phyloP scores from a whole-genome alignment of 2,329 filamentous ascomycete species.

The Verticillium nubilum region DNA sequence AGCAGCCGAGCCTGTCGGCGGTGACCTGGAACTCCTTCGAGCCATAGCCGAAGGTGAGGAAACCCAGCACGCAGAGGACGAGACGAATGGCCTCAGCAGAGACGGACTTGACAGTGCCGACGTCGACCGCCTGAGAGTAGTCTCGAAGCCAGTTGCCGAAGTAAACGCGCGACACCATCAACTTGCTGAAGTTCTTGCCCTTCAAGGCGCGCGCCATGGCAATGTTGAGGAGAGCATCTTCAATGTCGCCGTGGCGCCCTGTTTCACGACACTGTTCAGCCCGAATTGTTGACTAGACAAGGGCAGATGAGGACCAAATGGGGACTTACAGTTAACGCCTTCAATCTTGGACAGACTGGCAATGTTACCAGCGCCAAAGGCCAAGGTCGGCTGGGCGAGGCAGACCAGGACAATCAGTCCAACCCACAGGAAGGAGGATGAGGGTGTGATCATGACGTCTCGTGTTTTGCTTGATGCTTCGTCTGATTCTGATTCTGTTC shows the following conservation, averaged over 20 bases:
- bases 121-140: constrained; percentile 91
- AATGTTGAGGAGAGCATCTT: constrained; percentile 78
- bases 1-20: constrained; percentile 70
- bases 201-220: constrained; percentile 47
- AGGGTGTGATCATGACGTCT: constrained; percentile 40
- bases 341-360: constrained; percentile 74
- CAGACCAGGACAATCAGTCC: constrained; percentile 57
- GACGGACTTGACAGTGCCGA: constrained; percentile 86
- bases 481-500: neutral
- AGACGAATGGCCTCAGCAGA: constrained; percentile 88
- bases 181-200: constrained; percentile 79
- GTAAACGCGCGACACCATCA: constrained; percentile 84
- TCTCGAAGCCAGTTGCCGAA: constrained; percentile 92
- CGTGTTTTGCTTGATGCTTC: constrained; percentile 1
- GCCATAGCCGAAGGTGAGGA: constrained; percentile 81
- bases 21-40: constrained; percentile 85
- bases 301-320: neutral
- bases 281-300: neutral
- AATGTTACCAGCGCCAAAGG: constrained; percentile 87
- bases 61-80: constrained; percentile 81
- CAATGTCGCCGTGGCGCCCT: constrained; percentile 88
- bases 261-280: constrained; percentile 13
- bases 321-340: constrained; percentile 67
- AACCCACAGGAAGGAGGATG: constrained; percentile 44
- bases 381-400: constrained; percentile 63